These are phyloP conservation scores for Auricularia sp. DNA, from an alignment of 768 basidiomycete genomes.

Conservation along the genomic window DNA sequence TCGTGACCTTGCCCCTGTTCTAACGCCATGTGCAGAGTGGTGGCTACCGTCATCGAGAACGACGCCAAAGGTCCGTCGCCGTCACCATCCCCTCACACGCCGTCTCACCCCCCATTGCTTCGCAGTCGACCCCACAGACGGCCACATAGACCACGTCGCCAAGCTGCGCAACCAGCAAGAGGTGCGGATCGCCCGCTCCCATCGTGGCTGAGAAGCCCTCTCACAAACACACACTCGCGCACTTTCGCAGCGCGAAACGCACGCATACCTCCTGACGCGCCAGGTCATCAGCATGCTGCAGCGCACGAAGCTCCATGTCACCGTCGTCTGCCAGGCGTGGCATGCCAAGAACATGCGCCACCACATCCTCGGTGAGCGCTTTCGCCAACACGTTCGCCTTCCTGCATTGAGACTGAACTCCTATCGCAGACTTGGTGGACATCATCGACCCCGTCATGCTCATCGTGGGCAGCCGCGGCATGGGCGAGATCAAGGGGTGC, in stretches of 20 bases:
- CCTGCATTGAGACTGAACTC: not conserved
- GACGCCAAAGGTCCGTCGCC: slow-evolving; percentile 65
- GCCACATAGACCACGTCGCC: slow-evolving; percentile 58
- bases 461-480: slow-evolving; percentile 89
- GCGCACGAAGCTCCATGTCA: slow-evolving; percentile 80
- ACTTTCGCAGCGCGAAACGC: slow-evolving; percentile 60
- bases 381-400: not conserved
- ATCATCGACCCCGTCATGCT: slow-evolving; percentile 80
- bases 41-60: slow-evolving; percentile 88
- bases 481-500: slow-evolving; percentile 80
- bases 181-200: slow-evolving; percentile 30
- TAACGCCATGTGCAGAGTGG: slow-evolving; percentile 34
- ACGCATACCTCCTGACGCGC: slow-evolving; percentile 79
- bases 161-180: slow-evolving; percentile 90
- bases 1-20: not conserved
- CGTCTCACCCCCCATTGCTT: slow-evolving; percentile 6
- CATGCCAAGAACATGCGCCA: slow-evolving; percentile 93
- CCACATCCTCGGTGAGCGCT: slow-evolving; percentile 61
- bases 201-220: slow-evolving; percentile 4
- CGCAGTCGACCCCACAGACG: slow-evolving; percentile 61
- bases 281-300: slow-evolving; percentile 86
- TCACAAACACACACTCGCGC: no score
- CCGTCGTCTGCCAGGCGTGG: slow-evolving; percentile 87
- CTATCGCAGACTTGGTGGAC: slow-evolving; percentile 63
- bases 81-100: not conserved